phyloP scores from a whole-genome alignment of 805 yeast genomes.

The Ogataea ramenticola region DNA sequence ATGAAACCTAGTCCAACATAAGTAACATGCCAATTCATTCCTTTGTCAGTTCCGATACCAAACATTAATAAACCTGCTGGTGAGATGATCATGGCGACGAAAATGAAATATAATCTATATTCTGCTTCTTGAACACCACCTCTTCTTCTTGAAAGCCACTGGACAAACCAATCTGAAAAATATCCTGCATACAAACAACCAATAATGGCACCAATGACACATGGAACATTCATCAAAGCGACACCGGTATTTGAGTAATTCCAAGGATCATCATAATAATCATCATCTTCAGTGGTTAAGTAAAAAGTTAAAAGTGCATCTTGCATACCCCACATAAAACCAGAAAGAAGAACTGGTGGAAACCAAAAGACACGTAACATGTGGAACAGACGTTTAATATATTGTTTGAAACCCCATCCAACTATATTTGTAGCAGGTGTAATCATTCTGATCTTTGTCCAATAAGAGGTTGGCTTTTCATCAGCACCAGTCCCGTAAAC shows the following conservation, averaged over 20 bases:
- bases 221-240: slow-evolving; percentile 70
- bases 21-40: slow-evolving; percentile 45
- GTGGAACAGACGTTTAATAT: slow-evolving; percentile 40
- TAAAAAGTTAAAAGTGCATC: slow-evolving; percentile 72
- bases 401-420: slow-evolving; percentile 64
- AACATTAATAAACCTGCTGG: slow-evolving; percentile 59
- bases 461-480: slow-evolving; percentile 36
- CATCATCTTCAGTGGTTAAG: slow-evolving; percentile 64
- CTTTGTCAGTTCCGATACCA: slow-evolving; percentile 56
- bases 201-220: slow-evolving; percentile 55
- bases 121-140: slow-evolving; percentile 62
- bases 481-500: slow-evolving; percentile 29
- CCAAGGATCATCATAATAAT: slow-evolving; percentile 60
- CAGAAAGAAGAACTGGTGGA: slow-evolving; percentile 60
- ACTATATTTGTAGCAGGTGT: slow-evolving; percentile 52
- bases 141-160: slow-evolving; percentile 54
- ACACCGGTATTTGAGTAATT: slow-evolving; percentile 59
- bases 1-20: slow-evolving; percentile 58
- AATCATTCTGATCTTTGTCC: slow-evolving; percentile 38
- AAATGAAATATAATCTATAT: slow-evolving; percentile 49
- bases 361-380: slow-evolving; percentile 51
- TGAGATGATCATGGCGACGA: slow-evolving; percentile 48
- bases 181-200: slow-evolving; percentile 63
- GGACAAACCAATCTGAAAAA: slow-evolving; percentile 51
- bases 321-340: slow-evolving; percentile 76